phyloP scores from a whole-genome alignment of 768 basidiomycete species.

The Mycena alexandri region DNA sequence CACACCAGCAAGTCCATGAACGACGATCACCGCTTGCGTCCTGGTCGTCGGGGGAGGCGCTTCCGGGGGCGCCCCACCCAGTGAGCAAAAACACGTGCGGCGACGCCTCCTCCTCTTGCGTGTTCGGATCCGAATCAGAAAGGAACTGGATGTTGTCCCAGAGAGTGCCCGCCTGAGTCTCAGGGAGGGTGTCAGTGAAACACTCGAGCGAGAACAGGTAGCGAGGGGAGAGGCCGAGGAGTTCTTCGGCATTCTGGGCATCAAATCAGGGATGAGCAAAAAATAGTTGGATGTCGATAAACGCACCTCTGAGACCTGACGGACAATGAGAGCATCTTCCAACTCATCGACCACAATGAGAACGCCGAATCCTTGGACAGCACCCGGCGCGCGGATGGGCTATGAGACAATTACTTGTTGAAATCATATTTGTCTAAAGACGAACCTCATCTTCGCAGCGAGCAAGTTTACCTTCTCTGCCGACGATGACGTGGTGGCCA shows the following conservation, averaged over 20 bases:
- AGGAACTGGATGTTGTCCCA: conserved; percentile 83
- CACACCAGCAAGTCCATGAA: conserved; percentile 79
- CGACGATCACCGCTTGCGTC: conserved; percentile 51
- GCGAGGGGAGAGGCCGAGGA: conserved; percentile 79
- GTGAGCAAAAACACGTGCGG: conserved; percentile 78
- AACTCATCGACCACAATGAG: conserved; percentile 77
- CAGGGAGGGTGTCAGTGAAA: conserved; percentile 77
- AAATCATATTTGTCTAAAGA: no score
- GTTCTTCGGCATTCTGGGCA: conserved; percentile 74
- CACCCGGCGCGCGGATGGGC: conserved; percentile 87
- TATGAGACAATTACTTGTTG: conserved; percentile 45
- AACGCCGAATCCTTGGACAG: conserved; percentile 88
- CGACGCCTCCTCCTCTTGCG: conserved; percentile 57
- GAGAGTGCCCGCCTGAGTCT: conserved; percentile 72
- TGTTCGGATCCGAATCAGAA: conserved; percentile 58
- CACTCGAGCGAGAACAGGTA: conserved; percentile 81
- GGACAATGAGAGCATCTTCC: conserved; percentile 68
- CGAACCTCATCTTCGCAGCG: conserved; percentile 83
- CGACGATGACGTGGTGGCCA: conserved; percentile 78
- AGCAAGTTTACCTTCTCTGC: conserved; percentile 73
- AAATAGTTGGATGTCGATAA: background rate
- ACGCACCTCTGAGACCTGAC: conserved; percentile 84
- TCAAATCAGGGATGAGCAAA: background rate
- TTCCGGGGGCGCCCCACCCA: conserved; percentile 79
- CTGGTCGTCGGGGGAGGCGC: conserved; percentile 47